Conservation (phyloP, 2,329 filamentous ascomycete genomes). For the Fusarium phyllophilum region DNA sequence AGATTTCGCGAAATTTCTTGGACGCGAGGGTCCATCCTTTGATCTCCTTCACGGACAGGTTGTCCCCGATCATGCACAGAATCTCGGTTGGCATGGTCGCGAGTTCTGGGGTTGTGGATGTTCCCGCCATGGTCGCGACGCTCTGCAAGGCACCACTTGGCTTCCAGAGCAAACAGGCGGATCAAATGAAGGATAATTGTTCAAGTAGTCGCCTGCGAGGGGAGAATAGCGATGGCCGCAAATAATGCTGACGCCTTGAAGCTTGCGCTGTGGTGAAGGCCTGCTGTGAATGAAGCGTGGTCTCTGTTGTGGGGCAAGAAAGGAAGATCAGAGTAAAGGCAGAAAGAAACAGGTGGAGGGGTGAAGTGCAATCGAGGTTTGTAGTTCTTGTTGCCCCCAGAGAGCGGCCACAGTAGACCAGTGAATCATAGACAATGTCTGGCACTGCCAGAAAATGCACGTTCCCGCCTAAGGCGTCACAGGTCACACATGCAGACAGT, state of each 20-base stretch:
- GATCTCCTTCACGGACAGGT: neutral
- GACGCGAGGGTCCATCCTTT: neutral
- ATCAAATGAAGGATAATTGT: too few relatives aligned
- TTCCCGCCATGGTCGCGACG: neutral
- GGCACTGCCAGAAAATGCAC: neutral
- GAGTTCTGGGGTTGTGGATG: neutral
- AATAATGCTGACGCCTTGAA: too few relatives aligned
- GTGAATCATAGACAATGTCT: neutral
- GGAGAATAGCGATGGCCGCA: accelerated
- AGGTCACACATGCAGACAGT: neutral
- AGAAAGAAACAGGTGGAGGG: accelerated
- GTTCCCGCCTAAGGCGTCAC: accelerated
- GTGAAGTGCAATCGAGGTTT: accelerated
- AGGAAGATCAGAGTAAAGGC: too few relatives aligned
- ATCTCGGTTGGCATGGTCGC: neutral
- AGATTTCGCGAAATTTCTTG: neutral
- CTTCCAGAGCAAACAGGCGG: too few relatives aligned
- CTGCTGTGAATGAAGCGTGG: neutral
- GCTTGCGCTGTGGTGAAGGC: too few relatives aligned
- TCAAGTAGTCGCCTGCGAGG: too few relatives aligned
- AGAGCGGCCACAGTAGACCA: neutral
- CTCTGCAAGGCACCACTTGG: neutral
- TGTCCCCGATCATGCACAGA: neutral
- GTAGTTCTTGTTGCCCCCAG: neutral
- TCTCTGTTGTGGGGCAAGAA: neutral